Evolutionary conservation across 768 basidiomycete species (phyloP).

Genomic region (Artomyces pyxidatus): DNA sequence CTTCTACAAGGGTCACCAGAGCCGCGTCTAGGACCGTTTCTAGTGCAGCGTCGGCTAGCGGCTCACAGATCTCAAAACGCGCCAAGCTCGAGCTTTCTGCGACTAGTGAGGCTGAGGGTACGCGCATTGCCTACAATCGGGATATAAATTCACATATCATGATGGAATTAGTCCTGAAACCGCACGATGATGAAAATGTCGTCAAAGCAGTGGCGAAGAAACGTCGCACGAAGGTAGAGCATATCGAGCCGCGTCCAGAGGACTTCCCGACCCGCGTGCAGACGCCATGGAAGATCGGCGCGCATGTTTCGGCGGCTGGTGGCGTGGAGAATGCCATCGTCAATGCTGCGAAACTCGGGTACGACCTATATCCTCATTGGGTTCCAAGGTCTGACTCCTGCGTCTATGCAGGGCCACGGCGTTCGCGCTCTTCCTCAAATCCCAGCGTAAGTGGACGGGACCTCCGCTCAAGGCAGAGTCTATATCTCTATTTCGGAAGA

Average conservation of each 20-base stretch:
- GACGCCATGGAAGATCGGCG: conserved; percentile 61
- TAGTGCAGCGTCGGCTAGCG: too few species aligned
- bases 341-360: conserved; percentile 70
- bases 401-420: conserved; percentile 67
- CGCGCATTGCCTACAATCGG: too few species aligned
- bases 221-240: conserved; percentile 6
- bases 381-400: background rate
- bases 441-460: conserved; percentile 74
- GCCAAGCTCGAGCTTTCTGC: too few species aligned
- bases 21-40: too few species aligned
- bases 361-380: conserved; percentile 9
- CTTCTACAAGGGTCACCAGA: too few species aligned
- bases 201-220: too few species aligned
- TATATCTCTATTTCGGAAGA: conserved; percentile 48
- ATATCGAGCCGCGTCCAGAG: conserved; percentile 14
- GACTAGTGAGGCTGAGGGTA: too few species aligned
- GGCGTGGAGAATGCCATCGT: conserved; percentile 68
- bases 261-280: conserved; percentile 19
- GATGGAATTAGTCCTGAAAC: too few species aligned
- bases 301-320: conserved; percentile 76
- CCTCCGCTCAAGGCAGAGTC: conserved; percentile 46
- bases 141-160: too few species aligned
- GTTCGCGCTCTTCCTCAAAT: conserved; percentile 80
- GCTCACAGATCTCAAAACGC: too few species aligned
- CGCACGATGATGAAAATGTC: too few species aligned